These are phyloP conservation scores for Eucalyptus fibrosa DNA, from an alignment of 345 rosid species.

Conservation along the genomic window DNA sequence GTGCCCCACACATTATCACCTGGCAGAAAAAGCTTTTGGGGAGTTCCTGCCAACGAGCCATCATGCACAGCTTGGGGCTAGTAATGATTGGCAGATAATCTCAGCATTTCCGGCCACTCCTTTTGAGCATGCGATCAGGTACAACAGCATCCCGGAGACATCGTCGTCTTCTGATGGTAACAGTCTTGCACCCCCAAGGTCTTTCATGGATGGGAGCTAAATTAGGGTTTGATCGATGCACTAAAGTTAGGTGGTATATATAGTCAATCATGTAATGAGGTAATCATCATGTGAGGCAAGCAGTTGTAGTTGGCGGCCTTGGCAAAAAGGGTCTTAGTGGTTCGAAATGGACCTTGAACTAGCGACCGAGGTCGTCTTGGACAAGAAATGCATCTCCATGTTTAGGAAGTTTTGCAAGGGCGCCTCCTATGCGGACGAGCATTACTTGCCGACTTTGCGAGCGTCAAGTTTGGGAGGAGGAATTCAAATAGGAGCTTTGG, in stretches of 20 bases:
- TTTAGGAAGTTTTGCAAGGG: constrained; percentile 29
- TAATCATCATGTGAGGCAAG: background rate
- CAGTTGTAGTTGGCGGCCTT: background rate
- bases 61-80: background rate
- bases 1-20: constrained; percentile 8
- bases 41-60: background rate
- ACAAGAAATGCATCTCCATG: constrained; percentile 20
- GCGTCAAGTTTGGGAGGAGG: constrained; percentile 20
- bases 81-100: constrained; percentile 8
- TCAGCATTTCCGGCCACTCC: background rate
- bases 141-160: constrained; percentile 15
- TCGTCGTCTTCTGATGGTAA: constrained; percentile 16
- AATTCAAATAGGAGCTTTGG: constrained; percentile 41
- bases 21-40: background rate
- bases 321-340: constrained; percentile 82
- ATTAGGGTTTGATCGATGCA: background rate
- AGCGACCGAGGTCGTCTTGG: constrained; percentile 38
- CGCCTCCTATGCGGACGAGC: constrained; percentile 52
- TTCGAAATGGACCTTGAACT: constrained; percentile 56
- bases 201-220: constrained; percentile 4
- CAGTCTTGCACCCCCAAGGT: constrained; percentile 14
- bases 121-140: constrained; percentile 1
- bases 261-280: background rate
- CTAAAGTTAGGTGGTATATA: background rate
- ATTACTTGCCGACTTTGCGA: constrained; percentile 60